Base-by-base conservation (phyloP, 2,329 filamentous ascomycete species). In the Verruconis gallopava region DNA sequence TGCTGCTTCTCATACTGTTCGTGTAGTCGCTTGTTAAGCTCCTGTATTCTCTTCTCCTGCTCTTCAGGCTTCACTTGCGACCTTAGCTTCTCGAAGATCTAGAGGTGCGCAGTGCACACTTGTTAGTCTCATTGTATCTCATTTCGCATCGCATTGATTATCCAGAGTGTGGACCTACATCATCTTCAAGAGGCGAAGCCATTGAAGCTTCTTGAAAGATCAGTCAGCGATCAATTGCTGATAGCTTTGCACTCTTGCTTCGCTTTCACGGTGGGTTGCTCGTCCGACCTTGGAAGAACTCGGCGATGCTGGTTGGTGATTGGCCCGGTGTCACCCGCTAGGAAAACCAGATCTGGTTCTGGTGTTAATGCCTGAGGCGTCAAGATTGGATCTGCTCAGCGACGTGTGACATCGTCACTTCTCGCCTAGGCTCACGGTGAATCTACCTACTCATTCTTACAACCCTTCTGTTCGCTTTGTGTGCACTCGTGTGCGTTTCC, bases 1-100 rank as follows among this genome's bases (percentile, higher is more conserved):
- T 83, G 77, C 15, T 76, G 72, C 56, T 75, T 76, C 50, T 73
- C 66, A 48, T 76, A 71, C 46, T 77, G 74, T 19, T 66, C 64
- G 49, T 69, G 63, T 17, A 75, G 63, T 39, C 73, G 68, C 52
- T 73, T 71, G 55, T 75, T 73, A 53, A 79, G 61, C 44, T 73
- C 72, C 51, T 72, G 68, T 51, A 78, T 68, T 48, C 73, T 68
- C 54, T 74, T 69, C 57, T 77, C 71, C 48, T 71, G 59, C 49
- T 73, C 66, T 52, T 72, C 69, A 18, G 73, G 67, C 58, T 81
- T 73, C 47, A 69, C 61, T 51, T 69, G 70, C 55, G 72, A 67
- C 58, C 68, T 69, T 51, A 77, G 66, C 55, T 66, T 67, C 55
- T 73, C 68, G 63, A 78, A 75, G 62, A 77, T 65, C 74, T 78